Evolutionary conservation across 225 moss, liverwort and hornwort genomes (phyloP).

Genomic region (Polytrichum commune): DNA sequence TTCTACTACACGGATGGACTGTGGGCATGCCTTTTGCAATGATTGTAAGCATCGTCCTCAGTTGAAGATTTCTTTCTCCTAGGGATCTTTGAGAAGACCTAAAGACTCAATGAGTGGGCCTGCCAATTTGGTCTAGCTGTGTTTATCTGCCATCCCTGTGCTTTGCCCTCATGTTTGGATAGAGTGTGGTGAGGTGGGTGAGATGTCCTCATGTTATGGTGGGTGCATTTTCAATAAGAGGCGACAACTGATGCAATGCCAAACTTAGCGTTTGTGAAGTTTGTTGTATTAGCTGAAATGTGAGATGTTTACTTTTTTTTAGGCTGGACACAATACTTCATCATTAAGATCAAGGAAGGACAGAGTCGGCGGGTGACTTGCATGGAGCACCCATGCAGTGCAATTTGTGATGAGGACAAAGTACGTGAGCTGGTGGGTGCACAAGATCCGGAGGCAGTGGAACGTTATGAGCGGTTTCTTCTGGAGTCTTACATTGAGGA

Average conservation of each 20-base stretch:
- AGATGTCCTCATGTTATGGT: neutral
- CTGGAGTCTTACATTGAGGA: conserved; percentile 99
- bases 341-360: conserved; percentile 96
- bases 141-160: too few relatives aligned
- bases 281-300: neutral
- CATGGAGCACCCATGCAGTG: conserved; percentile 92
- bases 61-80: neutral
- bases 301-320: conserved; percentile 17
- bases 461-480: conserved; percentile 88
- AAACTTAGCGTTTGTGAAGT: too few relatives aligned
- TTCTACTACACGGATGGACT: conserved; percentile 83
- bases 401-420: conserved; percentile 97
- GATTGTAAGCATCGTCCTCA: conserved; percentile 55
- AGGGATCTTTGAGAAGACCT: neutral
- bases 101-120: too few relatives aligned
- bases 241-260: too few relatives aligned
- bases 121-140: too few relatives aligned
- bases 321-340: conserved; percentile 97
- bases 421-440: conserved; percentile 80
- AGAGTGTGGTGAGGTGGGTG: neutral
- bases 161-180: too few relatives aligned
- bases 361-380: conserved; percentile 94
- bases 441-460: conserved; percentile 73
- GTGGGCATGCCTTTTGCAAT: conserved; percentile 93
- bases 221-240: too few relatives aligned